Evolutionary conservation across 2,329 filamentous ascomycete species (phyloP).

Genomic region (Apiospora koreana): DNA sequence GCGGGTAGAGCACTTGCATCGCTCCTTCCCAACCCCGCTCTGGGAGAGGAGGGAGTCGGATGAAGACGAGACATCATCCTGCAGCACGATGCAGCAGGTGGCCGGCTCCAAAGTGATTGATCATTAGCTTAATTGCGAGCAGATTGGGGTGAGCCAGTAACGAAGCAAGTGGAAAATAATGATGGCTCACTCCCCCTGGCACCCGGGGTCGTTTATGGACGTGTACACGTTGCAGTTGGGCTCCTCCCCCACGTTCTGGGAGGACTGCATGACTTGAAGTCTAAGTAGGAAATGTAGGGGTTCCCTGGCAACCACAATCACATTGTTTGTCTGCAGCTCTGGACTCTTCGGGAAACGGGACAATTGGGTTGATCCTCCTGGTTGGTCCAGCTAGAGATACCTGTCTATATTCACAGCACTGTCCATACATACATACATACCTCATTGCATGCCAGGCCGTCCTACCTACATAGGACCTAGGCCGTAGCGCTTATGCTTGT

Average conservation of each 20-base stretch:
- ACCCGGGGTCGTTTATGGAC: neutral
- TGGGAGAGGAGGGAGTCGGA: neutral
- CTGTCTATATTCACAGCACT: neutral
- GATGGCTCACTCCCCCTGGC: neutral
- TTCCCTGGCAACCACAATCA: neutral
- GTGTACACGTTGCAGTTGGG: neutral
- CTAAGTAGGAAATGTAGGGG: no score
- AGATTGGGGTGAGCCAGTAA: neutral
- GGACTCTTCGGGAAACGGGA: neutral
- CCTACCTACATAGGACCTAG: no score
- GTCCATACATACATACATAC: no score
- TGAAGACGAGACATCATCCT: slow-evolving; percentile 1
- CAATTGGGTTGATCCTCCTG: neutral
- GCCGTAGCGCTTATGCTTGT: neutral
- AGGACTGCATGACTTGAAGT: neutral
- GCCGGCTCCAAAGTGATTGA: neutral
- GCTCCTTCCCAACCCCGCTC: neutral
- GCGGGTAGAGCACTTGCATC: neutral
- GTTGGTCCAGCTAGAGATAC: neutral
- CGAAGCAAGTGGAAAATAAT: neutral
- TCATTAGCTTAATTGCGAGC: neutral
- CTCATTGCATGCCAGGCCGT: neutral
- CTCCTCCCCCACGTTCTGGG: no score
- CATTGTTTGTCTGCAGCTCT: neutral
- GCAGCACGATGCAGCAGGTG: neutral